A percentile compares a stretch with the other conserved stretches of the same genome.
These are phyloP conservation scores for Haematococcus sp. DNA, from an alignment of 139 green algal genomes.

Conservation along the genomic window DNA sequence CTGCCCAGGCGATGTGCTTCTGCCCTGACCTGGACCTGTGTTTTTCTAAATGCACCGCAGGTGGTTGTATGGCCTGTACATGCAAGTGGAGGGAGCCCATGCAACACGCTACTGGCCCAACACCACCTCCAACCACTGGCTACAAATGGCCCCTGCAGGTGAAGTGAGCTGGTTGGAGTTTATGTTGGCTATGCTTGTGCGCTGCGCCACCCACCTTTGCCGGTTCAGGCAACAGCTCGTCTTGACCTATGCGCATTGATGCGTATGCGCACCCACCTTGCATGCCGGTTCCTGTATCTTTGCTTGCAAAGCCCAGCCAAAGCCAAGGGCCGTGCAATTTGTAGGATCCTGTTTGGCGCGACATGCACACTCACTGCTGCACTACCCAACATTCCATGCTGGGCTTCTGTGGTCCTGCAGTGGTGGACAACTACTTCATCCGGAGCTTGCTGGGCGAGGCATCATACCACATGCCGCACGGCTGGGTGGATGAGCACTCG, in stretches of 20 bases:
- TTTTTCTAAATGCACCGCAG: no score
- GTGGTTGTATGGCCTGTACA: constrained; percentile 8
- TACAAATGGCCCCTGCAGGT: neutral
- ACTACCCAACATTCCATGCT: neutral
- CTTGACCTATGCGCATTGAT: no score
- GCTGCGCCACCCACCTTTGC: no score
- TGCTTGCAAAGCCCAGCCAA: no score
- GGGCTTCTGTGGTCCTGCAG: neutral
- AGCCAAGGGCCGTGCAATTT: no score
- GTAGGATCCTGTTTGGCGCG: no score
- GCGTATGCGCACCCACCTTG: no score
- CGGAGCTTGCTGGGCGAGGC: constrained; percentile 20
- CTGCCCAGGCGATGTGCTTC: neutral
- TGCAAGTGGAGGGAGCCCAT: neutral
- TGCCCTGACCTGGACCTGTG: neutral
- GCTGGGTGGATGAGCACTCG: neutral
- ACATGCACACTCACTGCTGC: neutral
- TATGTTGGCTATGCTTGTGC: no score
- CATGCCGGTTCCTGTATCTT: no score
- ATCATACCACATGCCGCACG: constrained; percentile 13
- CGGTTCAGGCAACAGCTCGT: no score
- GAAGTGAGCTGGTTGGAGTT: neutral
- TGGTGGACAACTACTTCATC: constrained; percentile 26
- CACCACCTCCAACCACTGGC: neutral
- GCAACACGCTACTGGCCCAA: neutral